Evolutionary conservation across 345 rosid genomes (phyloP).

Genomic region (Xanthoceras sorbifolium): DNA sequence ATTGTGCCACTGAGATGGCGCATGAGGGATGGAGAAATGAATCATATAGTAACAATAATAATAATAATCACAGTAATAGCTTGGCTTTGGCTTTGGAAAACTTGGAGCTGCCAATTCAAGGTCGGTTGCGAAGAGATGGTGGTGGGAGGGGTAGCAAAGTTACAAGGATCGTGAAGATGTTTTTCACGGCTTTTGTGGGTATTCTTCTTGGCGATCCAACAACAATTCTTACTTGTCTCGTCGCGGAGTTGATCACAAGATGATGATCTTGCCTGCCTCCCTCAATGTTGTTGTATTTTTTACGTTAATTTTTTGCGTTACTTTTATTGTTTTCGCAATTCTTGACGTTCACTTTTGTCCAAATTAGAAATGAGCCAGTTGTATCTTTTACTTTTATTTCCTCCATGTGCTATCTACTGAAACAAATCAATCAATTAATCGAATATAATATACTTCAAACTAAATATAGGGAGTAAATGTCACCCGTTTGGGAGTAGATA

Average conservation of each 20-base stretch:
- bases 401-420: too few relatives aligned
- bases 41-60: not conserved
- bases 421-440: too few relatives aligned
- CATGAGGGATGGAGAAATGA: not conserved
- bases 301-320: too few relatives aligned
- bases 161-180: conserved; percentile 1
- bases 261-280: not conserved
- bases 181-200: not conserved
- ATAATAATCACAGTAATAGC: not conserved
- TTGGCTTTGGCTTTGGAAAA: conserved; percentile 15
- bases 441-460: too few relatives aligned
- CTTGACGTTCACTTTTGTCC: too few relatives aligned
- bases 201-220: conserved; percentile 20
- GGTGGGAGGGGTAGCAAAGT: not conserved
- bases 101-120: not conserved
- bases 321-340: too few relatives aligned
- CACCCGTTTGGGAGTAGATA: too few relatives aligned
- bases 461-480: too few relatives aligned
- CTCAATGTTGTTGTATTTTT: not conserved
- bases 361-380: too few relatives aligned
- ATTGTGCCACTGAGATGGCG: conserved; percentile 4
- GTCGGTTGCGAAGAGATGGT: not conserved
- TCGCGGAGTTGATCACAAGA: not conserved
- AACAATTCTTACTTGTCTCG: not conserved
- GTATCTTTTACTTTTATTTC: too few relatives aligned